Evolutionary conservation across 345 rosid species (phyloP).

Genomic region (Firmiana major): DNA sequence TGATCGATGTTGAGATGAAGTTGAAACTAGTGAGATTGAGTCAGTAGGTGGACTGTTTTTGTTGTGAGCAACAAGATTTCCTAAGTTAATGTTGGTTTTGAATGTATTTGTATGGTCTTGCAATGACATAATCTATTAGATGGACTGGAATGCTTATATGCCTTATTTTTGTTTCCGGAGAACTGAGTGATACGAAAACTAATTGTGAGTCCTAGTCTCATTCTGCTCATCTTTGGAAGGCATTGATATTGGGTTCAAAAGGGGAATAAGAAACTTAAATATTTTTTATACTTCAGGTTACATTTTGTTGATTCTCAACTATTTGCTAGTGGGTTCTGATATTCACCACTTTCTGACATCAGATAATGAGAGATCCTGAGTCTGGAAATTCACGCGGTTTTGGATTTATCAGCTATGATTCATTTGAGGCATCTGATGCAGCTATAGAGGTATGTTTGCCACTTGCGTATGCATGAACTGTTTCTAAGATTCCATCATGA

Average conservation of each 20-base stretch:
- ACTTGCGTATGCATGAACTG: background rate
- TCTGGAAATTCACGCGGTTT: constrained; percentile 97
- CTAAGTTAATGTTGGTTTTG: constrained; percentile 1
- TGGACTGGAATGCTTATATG: background rate
- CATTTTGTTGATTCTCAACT: background rate
- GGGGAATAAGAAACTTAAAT: background rate
- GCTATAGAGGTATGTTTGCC: constrained; percentile 79
- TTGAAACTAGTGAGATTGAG: background rate
- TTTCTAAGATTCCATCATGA: background rate
- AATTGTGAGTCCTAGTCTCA: constrained; percentile 16
- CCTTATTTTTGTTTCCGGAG: background rate
- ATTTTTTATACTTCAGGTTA: background rate
- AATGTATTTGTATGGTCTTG: background rate
- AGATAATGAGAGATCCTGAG: constrained; percentile 99
- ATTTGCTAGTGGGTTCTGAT: constrained; percentile 16
- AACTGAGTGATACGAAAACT: background rate
- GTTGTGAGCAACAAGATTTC: constrained; percentile 40
- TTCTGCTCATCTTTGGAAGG: background rate
- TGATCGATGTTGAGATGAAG: background rate
- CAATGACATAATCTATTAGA: background rate
- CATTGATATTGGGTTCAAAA: background rate
- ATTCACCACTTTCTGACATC: constrained; percentile 8
- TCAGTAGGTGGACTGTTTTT: background rate
- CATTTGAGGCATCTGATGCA: constrained; percentile 98
- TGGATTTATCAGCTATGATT: constrained; percentile 97